These are phyloP conservation scores for Coleophoma crateriformis DNA, from an alignment of 2,329 filamentous ascomycete genomes.

Conservation along the genomic window DNA sequence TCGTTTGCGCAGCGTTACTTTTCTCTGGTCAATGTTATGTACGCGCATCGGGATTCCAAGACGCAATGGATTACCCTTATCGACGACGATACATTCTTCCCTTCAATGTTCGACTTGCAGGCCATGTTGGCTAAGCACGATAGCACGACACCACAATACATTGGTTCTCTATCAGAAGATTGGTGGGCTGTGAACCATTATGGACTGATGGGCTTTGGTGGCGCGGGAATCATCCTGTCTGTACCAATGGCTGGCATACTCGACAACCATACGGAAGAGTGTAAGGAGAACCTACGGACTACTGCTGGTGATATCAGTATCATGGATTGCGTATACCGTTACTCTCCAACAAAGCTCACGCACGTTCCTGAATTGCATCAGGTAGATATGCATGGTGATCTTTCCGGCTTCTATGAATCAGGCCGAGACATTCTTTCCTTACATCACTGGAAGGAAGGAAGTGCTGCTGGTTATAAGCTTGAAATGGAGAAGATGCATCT, in stretches of 20 bases:
- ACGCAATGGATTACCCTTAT: constrained; percentile 27
- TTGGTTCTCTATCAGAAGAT: constrained; percentile 23
- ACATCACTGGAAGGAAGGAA: constrained; percentile 26
- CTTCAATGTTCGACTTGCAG: constrained; percentile 19
- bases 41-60: constrained; percentile 28
- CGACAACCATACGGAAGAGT: constrained; percentile 18
- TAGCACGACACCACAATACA: constrained; percentile 17
- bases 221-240: constrained; percentile 22
- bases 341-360: constrained; percentile 19
- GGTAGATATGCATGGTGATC: constrained; percentile 24
- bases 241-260: constrained; percentile 19
- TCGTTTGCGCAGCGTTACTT: constrained; percentile 34
- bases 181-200: constrained; percentile 26
- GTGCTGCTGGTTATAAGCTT: constrained; percentile 17
- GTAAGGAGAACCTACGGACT: constrained; percentile 18
- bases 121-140: constrained; percentile 26
- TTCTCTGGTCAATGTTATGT: constrained; percentile 35
- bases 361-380: constrained; percentile 21
- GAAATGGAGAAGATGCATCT: constrained; percentile 26
- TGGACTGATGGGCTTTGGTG: constrained; percentile 25
- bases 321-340: constrained; percentile 23
- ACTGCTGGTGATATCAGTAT: constrained; percentile 24
- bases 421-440: constrained; percentile 21
- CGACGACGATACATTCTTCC: constrained; percentile 28
- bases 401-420: constrained; percentile 25